These are phyloP conservation scores for Plasmodium berghei DNA, from an alignment of 169 alveolate genomes.

Conservation along the genomic window DNA sequence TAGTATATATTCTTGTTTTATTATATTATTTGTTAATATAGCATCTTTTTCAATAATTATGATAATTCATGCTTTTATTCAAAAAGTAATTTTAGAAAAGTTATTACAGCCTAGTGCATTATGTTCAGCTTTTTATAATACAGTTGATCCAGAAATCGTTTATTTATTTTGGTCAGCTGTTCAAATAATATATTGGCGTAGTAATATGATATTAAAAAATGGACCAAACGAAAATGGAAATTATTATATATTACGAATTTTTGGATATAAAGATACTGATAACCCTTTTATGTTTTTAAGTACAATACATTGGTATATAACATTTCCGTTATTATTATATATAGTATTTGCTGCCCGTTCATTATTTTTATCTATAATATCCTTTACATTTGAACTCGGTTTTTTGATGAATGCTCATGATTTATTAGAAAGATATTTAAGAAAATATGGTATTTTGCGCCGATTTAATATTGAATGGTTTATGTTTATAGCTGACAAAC, in stretches of 20 bases:
- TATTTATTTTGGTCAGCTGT: slow-evolving; percentile 83
- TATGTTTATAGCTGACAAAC: slow-evolving; percentile 72
- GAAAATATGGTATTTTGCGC: slow-evolving; percentile 58
- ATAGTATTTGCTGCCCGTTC: slow-evolving; percentile 70
- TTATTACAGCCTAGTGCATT: slow-evolving; percentile 78
- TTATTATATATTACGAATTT: slow-evolving; percentile 44
- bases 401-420: slow-evolving; percentile 76
- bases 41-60: slow-evolving; percentile 43
- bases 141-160: slow-evolving; percentile 83
- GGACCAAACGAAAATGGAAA: slow-evolving; percentile 11
- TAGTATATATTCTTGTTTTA: slow-evolving; percentile 53
- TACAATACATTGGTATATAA: slow-evolving; percentile 36
- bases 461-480: slow-evolving; percentile 73
- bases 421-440: slow-evolving; percentile 40
- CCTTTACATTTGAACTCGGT: slow-evolving; percentile 61
- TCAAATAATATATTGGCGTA: slow-evolving; percentile 82
- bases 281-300: slow-evolving; percentile 35
- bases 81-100: slow-evolving; percentile 71
- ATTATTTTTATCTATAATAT: slow-evolving; percentile 55
- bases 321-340: slow-evolving; percentile 57
- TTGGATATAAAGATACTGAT: slow-evolving; percentile 60
- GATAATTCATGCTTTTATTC: slow-evolving; percentile 67
- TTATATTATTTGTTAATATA: slow-evolving; percentile 45
- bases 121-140: slow-evolving; percentile 81
- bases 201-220: slow-evolving; percentile 52